Conservation (phyloP, 768 basidiomycete species). For the Leccinum boreale region DNA sequence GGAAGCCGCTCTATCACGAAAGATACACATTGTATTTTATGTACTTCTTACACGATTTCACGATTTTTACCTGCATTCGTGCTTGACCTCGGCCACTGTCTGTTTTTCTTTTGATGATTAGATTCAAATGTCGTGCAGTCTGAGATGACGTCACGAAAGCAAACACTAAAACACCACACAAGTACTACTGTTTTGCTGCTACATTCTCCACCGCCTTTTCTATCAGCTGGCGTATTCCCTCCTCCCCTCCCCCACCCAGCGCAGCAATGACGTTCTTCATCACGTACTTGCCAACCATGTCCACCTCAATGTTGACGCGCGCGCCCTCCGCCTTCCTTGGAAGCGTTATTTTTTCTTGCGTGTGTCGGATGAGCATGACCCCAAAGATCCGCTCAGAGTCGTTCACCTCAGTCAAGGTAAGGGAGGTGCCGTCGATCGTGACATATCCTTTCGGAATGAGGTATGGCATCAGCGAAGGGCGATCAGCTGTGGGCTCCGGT, state of each 20-base stretch:
- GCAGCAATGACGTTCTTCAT: slow-evolving; percentile 76
- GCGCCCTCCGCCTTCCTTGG: slow-evolving; percentile 69
- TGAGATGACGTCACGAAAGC: no score
- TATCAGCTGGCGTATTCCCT: slow-evolving; percentile 46
- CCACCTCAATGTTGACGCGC: slow-evolving; percentile 92
- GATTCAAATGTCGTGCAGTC: no score
- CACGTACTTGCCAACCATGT: slow-evolving; percentile 92
- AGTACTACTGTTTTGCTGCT: slow-evolving; percentile 29
- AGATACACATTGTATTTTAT: background rate
- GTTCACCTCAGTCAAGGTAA: slow-evolving; percentile 83
- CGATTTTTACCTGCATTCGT: no score
- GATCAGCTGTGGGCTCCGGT: slow-evolving; percentile 50
- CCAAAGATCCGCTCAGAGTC: slow-evolving; percentile 63
- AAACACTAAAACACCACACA: background rate
- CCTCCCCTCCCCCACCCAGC: slow-evolving; percentile 52
- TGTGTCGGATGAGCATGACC: slow-evolving; percentile 95
- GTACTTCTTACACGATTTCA: background rate
- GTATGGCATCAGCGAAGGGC: slow-evolving; percentile 70
- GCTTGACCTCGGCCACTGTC: no score
- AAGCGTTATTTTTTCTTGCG: slow-evolving; percentile 84
- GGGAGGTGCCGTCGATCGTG: slow-evolving; percentile 89
- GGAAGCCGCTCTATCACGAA: background rate
- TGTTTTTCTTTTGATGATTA: no score
- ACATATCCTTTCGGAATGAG: slow-evolving; percentile 94
- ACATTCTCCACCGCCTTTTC: slow-evolving; percentile 58